Evolutionary conservation across 495 filamentous ascomycete genomes (phyloP), one percentile per base, ranked within the genome.

Genomic region (Echria macrotheca): DNA sequence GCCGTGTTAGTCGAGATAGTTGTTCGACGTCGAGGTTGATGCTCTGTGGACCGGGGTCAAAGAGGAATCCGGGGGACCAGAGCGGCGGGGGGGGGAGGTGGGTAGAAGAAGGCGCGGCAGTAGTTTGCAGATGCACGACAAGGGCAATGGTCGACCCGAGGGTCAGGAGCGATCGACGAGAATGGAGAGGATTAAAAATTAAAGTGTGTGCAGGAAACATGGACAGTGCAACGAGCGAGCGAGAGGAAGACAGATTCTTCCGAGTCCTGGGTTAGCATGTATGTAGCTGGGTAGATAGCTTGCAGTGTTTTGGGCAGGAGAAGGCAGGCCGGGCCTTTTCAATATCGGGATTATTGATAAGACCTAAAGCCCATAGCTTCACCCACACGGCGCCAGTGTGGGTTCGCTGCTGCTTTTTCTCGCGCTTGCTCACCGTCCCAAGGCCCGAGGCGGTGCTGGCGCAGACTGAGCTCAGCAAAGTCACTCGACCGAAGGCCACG

Each of bases 301-400:
- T n/a, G n/a, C n/a, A n/a, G n/a, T n/a, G n/a, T n/a, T n/a, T n/a
- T n/a, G n/a, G n/a, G n/a, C n/a, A n/a, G n/a, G n/a, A n/a, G n/a
- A n/a, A 25, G 39, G 52, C 51, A 25, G 51, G 44, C 24, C 31
- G 50, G 50, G 33, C 49, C 42, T 58, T 58, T 60, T 63, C 52
- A 60, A 58, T 50, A 56, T 56, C 57, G 60, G 57, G 40, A 54
- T 50, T 53, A 54, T 36, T 49, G 50, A 55, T 49, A 53, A 60
- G 47, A 56, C 54, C 54, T 26, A 22, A 21, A 43, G 12, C 26
- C 31, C 47, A 14, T 36, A 51, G n/a, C 24, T 5, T 14, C 42
- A 42, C 21, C 24, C 25, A 32, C 25, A 44, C 23, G 15, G 42
- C 24, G 8, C 9, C 10, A 22, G 17, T 15, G 21, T 14, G 21